phyloP scores from a whole-genome alignment of 2,329 filamentous ascomycete species.

The Aspergillus jensenii region DNA sequence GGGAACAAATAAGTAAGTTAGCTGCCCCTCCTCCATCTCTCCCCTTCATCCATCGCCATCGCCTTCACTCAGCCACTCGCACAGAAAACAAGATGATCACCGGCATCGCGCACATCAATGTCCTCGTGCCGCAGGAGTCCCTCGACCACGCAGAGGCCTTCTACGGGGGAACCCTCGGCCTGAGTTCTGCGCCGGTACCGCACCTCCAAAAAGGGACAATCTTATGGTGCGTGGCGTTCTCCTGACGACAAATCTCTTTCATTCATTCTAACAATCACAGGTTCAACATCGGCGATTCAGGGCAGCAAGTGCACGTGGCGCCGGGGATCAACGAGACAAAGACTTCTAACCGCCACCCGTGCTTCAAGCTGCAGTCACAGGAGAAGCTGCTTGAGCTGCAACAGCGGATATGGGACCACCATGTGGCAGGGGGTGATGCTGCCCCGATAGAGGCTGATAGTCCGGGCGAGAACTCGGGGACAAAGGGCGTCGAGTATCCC shows the following conservation, averaged over 20 bases:
- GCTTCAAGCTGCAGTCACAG: conserved; percentile 53
- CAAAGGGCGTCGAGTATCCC: conserved; percentile 60
- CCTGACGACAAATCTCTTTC: neutral
- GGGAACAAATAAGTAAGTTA: too few species aligned
- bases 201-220: conserved; percentile 51
- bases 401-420: conserved; percentile 53
- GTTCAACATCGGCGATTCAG: conserved; percentile 54
- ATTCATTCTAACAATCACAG: conserved; percentile 22
- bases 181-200: conserved; percentile 55
- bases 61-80: too few species aligned
- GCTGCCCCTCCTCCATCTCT: neutral
- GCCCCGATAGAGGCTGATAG: conserved; percentile 57
- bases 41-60: neutral
- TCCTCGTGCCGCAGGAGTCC: conserved; percentile 56
- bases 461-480: conserved; percentile 52
- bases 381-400: conserved; percentile 52
- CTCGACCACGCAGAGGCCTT: conserved; percentile 54
- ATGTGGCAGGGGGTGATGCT: conserved; percentile 46
- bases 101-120: conserved; percentile 58
- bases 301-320: conserved; percentile 59
- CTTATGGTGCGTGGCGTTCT: conserved; percentile 50
- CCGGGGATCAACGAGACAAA: conserved; percentile 42
- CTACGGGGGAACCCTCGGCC: conserved; percentile 57
- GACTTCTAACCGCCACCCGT: conserved; percentile 57
- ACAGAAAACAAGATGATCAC: conserved; percentile 45